These are phyloP conservation scores for Lipomyces starkeyi DNA, from an alignment of 805 yeast species.

Conservation along the genomic window DNA sequence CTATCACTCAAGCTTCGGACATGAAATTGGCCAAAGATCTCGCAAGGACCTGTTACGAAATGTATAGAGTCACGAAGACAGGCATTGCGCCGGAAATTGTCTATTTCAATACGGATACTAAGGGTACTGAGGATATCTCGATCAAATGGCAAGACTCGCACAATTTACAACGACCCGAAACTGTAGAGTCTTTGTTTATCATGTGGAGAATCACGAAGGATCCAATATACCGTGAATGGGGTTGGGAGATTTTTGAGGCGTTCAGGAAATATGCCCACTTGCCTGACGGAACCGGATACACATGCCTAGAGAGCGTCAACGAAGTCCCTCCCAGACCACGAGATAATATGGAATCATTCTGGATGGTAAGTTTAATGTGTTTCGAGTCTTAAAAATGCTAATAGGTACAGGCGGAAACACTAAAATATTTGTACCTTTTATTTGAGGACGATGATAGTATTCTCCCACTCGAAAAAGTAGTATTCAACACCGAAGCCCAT, in stretches of 20 bases:
- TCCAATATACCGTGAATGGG: constrained; percentile 76
- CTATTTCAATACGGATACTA: constrained; percentile 68
- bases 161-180: constrained; percentile 90
- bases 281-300: constrained; percentile 54
- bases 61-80: constrained; percentile 75
- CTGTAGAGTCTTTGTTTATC: constrained; percentile 85
- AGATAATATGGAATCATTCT: constrained; percentile 88
- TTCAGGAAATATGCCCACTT: constrained; percentile 67
- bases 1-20: constrained; percentile 62
- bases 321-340: constrained; percentile 55
- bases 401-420: constrained; percentile 67
- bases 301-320: constrained; percentile 72
- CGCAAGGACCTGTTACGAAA: constrained; percentile 79
- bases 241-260: constrained; percentile 79
- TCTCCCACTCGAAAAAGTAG: constrained; percentile 69
- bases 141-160: constrained; percentile 78
- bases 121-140: constrained; percentile 59
- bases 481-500: constrained; percentile 93
- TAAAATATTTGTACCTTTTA: constrained; percentile 79
- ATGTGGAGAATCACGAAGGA: constrained; percentile 82
- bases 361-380: constrained; percentile 55
- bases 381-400: not conserved
- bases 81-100: constrained; percentile 91
- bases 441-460: constrained; percentile 72
- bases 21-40: constrained; percentile 73